Conservation (phyloP, 108 stramenopile species). For the Pseudonitzschia delicatissima region DNA sequence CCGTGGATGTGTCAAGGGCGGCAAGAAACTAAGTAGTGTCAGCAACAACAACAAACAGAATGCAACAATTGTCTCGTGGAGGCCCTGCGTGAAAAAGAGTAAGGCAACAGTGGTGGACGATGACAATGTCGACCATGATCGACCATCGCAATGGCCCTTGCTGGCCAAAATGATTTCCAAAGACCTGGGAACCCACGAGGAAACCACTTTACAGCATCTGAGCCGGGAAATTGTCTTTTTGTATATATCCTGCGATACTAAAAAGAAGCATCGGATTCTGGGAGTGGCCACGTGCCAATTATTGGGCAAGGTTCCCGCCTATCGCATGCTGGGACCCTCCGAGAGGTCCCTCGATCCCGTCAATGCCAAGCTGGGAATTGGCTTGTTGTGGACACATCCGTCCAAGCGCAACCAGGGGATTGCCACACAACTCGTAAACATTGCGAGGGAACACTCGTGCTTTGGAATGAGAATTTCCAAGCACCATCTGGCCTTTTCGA, state of each 20-base stretch:
- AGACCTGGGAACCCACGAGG: slow-evolving; percentile 24
- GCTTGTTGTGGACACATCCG: slow-evolving; percentile 75
- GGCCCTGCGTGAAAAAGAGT: not conserved
- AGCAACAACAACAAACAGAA: not conserved
- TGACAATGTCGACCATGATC: not conserved
- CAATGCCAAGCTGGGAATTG: slow-evolving; percentile 62
- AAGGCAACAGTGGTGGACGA: not conserved
- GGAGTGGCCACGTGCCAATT: slow-evolving; percentile 5
- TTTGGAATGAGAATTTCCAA: slow-evolving; percentile 62
- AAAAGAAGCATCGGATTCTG: too few species aligned
- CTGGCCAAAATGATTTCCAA: slow-evolving; percentile 10
- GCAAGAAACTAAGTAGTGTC: not conserved
- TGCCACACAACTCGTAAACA: slow-evolving; percentile 60
- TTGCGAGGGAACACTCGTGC: slow-evolving; percentile 54
- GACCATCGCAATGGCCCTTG: slow-evolving; percentile 8
- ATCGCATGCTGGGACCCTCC: slow-evolving; percentile 13
- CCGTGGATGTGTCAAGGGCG: not conserved
- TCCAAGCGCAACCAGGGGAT: slow-evolving; percentile 54
- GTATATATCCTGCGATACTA: slow-evolving; percentile 15
- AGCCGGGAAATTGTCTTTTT: not conserved
- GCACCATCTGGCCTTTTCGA: slow-evolving; percentile 69
- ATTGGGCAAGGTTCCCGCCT: not conserved
- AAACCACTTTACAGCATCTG: not conserved
- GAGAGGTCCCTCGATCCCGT: slow-evolving; percentile 38
- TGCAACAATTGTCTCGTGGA: slow-evolving; percentile 7